phyloP scores from a whole-genome alignment of 257 asterid species.

The Nicotiana tabacum region DNA sequence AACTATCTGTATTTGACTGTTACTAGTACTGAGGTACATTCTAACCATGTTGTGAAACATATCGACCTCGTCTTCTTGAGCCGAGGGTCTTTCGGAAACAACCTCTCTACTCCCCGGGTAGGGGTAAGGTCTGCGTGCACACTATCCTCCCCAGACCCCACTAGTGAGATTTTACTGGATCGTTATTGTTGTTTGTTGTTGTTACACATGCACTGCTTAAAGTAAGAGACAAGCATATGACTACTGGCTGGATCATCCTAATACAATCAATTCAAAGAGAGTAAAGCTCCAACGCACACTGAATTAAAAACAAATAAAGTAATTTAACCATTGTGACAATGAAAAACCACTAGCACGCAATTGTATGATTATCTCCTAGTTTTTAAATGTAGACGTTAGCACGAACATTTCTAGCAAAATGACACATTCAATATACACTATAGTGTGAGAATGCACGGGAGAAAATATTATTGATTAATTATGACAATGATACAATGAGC shows the following conservation, averaged over 20 bases:
- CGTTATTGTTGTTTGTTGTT: too few relatives aligned
- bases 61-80: background rate
- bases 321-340: background rate
- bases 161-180: too few relatives aligned
- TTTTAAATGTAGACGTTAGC: background rate
- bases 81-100: too few relatives aligned
- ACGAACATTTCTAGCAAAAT: background rate
- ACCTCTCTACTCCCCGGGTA: too few relatives aligned
- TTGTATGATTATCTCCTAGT: background rate
- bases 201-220: too few relatives aligned
- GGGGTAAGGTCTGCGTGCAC: too few relatives aligned
- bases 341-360: background rate
- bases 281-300: background rate
- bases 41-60: background rate
- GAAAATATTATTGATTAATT: too few relatives aligned
- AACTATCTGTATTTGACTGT: background rate
- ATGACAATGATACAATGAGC: too few relatives aligned
- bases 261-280: background rate
- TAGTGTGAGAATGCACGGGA: too few relatives aligned
- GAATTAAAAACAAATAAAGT: background rate
- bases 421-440: background rate
- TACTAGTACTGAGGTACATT: background rate
- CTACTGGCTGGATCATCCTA: too few relatives aligned
- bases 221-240: too few relatives aligned
- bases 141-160: too few relatives aligned